phyloP scores from a whole-genome alignment of 169 alveolate genomes.

The Cryptosporidium viatorum region DNA sequence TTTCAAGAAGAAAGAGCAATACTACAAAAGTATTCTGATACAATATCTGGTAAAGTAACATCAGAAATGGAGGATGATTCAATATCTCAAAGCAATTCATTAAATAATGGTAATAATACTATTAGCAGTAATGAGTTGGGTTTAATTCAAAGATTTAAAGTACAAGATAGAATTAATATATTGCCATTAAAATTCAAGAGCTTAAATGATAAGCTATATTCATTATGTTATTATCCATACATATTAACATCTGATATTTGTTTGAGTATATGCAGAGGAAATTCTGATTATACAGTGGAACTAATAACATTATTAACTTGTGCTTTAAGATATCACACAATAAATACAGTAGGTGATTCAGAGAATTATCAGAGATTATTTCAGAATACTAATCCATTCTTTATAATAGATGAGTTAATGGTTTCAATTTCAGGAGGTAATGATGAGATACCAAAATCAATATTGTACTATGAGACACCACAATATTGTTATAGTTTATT shows the following conservation, averaged over 20 bases:
- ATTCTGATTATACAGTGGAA: conserved; percentile 54
- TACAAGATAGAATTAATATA: conserved; percentile 40
- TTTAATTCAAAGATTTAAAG: conserved; percentile 22
- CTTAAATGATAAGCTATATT: conserved; percentile 22
- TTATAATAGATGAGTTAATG: conserved; percentile 48
- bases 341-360: not conserved
- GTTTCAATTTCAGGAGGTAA: conserved; percentile 41
- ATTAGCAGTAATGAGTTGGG: conserved; percentile 6
- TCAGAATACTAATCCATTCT: conserved; percentile 31
- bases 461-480: conserved; percentile 39
- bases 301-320: conserved; percentile 24
- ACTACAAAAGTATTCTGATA: not conserved
- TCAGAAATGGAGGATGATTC: not conserved
- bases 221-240: conserved; percentile 54
- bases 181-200: conserved; percentile 36
- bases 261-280: conserved; percentile 63
- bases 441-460: conserved; percentile 44
- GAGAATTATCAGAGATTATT: not conserved
- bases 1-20: conserved; percentile 14
- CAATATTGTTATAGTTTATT: conserved; percentile 64
- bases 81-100: not conserved
- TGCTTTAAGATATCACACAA: conserved; percentile 45
- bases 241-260: conserved; percentile 70
- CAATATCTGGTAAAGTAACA: not conserved
- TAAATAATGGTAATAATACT: not conserved